Evolutionary conservation across 108 stramenopile species (phyloP).

Genomic region (Skeletonema marinoi): DNA sequence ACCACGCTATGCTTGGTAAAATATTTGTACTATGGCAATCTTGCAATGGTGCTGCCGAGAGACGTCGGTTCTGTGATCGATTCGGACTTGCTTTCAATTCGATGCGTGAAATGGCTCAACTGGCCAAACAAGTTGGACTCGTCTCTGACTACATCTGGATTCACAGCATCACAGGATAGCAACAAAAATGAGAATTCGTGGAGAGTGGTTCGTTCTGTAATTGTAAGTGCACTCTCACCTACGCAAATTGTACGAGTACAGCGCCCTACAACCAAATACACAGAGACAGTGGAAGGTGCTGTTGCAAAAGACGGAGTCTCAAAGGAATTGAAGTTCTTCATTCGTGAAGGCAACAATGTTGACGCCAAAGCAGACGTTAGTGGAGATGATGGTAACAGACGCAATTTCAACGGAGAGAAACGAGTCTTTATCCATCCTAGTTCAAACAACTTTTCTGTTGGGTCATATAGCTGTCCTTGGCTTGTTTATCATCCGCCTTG

Average conservation of each 20-base stretch:
- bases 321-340: conserved; percentile 76
- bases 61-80: conserved; percentile 55
- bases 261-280: conserved; percentile 75
- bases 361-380: conserved; percentile 20
- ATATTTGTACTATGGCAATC: conserved; percentile 68
- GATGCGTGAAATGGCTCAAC: conserved; percentile 80
- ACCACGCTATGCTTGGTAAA: conserved; percentile 79
- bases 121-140: conserved; percentile 72
- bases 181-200: conserved; percentile 67
- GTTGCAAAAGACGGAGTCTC: conserved; percentile 73
- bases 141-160: conserved; percentile 62
- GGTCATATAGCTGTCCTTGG: conserved; percentile 91
- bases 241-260: conserved; percentile 74
- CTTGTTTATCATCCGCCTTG: conserved; percentile 88
- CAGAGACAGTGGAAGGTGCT: conserved; percentile 83
- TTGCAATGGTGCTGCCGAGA: conserved; percentile 39
- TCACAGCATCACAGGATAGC: conserved; percentile 47
- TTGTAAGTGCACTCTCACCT: conserved; percentile 74
- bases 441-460: conserved; percentile 79
- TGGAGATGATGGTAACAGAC: neutral
- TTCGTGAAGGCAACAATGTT: conserved; percentile 31
- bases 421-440: conserved; percentile 92
- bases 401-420: conserved; percentile 59
- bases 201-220: conserved; percentile 74
- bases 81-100: conserved; percentile 67